Evolutionary conservation across 331 rosid species (phyloP), one percentile per base, ranked within the genome.

Genomic region (Arachis monticola): DNA sequence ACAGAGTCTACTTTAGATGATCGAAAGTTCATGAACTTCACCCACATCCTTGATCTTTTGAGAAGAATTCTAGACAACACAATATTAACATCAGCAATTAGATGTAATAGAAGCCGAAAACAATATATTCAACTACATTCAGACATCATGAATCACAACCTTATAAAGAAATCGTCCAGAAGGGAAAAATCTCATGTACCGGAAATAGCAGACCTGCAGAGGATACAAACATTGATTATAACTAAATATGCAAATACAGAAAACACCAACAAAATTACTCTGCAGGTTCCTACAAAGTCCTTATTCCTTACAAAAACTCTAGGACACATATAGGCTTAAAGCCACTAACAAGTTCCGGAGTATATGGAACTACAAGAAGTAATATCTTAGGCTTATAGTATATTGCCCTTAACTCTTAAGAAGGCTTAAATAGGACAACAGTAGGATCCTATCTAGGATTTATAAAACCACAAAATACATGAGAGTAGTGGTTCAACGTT

Each of bases 91-190:
- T 13, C 12, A 46, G 77, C 66, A 73, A 71, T 77, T 75, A 73
- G 81, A 58, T 60, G 79, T 2, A 31, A 42, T 11, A 51, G 4
- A 51, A 12, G 57, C n/a, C 4, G 70, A 73, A 31, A 45, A n/a
- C 30, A 57, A n/a, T 45, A 35, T 9, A 10, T 46, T 11, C 58
- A 67, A 57, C 62, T 44, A 45, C 46, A 61, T 64, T 17, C 12
- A 38, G 77, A 59, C 42, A 73, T 53, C 69, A 56, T 10, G 69
- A 66, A 73, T 32, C 59, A 67, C 57, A 77, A 93, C 98, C 97
- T 94, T 92, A 82, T 94, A 94, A 63, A 94, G 93, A 71, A 94
- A 94, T 67, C 91, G 79, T 38, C 97, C 99, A 45, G 99, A 90
- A 63, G 95, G 92, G 46, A 84, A 94, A 79, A 92, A 92, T 78